Base-by-base conservation (phyloP, 495 filamentous ascomycete genomes). In the Penicillium cataractarum region DNA sequence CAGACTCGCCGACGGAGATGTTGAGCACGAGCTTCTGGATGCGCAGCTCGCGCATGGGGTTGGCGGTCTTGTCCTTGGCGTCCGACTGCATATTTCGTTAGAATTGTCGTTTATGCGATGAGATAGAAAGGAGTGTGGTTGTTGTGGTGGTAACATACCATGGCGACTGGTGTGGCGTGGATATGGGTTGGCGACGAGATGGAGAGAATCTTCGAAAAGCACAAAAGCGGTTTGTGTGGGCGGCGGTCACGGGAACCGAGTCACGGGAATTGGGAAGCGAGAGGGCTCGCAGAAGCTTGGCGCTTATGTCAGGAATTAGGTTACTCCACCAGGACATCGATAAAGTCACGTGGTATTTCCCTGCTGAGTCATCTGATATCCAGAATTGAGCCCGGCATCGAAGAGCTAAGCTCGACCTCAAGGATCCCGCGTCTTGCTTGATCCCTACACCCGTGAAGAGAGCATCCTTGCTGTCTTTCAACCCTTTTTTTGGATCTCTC, bases 11-110 rank as follows among this genome's bases (percentile, higher is more conserved):
- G 78, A 99, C 96, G 62, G 90, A 97, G 87, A 99, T 99, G 89
- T 99, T 99, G 77, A 99, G 93, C 79, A 98, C 95, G 82, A 99
- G 92, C 87, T 99, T 99, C 84, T 97, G 92, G 84, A 99, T 97
- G 84, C 92, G 91, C 78, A 99, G 91, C 85, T 98, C 93, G 83
- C 92, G 90, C 96, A 98, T 98, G 82, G 95, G 93, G 87, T 99
- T 99, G 74, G 85, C 83, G 82, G 83, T 83, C 86, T 98, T 94
- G 76, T 92, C 86, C 79, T 85, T 86, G 76, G 78, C 82, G 76
- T 88, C 82, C 68, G 83, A 82, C 74, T 82, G 74, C 74, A 76
- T 80, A 55, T 49, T 61, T 60, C 66, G 64, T 74, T 75, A 70
- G 71, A 70, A 66, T 59, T 35, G 63, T 55, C 54, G 55, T 54